phyloP scores from a whole-genome alignment of 2,329 filamentous ascomycete species.

The Claviceps maximensis region DNA sequence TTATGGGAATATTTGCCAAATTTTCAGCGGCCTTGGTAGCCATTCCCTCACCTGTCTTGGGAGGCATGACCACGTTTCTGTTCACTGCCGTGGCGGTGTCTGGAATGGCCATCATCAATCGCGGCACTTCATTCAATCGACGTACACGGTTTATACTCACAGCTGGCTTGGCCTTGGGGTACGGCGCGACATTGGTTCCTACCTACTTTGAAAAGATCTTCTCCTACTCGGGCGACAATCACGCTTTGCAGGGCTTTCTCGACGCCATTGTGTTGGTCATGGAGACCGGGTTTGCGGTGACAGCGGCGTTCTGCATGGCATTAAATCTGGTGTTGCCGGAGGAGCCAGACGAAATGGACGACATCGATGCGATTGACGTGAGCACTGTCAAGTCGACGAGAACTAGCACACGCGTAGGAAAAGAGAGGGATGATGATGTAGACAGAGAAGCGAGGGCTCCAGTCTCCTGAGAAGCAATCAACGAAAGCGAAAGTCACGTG shows the following conservation, averaged over 20 bases:
- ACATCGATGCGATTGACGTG: conserved; percentile 12
- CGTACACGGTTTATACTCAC: conserved; percentile 75
- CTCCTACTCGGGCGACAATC: conserved; percentile 56
- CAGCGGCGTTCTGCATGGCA: conserved; percentile 57
- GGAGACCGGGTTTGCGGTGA: conserved; percentile 63
- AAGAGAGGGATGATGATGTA: not conserved
- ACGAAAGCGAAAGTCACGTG: too few species aligned
- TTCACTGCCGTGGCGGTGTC: conserved; percentile 62
- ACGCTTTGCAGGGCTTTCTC: conserved; percentile 56
- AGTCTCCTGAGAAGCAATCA: too few species aligned
- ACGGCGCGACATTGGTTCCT: conserved; percentile 53
- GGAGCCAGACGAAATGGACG: conserved; percentile 49
- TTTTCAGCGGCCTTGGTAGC: conserved; percentile 69
- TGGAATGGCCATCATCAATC: conserved; percentile 62
- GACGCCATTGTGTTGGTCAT: conserved; percentile 62
- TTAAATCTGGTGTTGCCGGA: conserved; percentile 62
- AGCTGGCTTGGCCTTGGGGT: conserved; percentile 58
- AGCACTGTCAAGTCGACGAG: not conserved
- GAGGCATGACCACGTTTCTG: conserved; percentile 40
- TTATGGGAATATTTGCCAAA: conserved; percentile 76
- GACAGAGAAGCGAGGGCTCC: too few species aligned
- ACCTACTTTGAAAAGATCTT: conserved; percentile 60
- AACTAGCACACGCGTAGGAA: not conserved
- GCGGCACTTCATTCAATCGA: conserved; percentile 58
- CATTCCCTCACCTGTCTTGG: conserved; percentile 38